Percentiles rank a stretch among this genome's conserved stretches.
These are phyloP conservation scores for Pyrus betulifolia DNA, from an alignment of 306 rosid genomes.

Conservation along the genomic window DNA sequence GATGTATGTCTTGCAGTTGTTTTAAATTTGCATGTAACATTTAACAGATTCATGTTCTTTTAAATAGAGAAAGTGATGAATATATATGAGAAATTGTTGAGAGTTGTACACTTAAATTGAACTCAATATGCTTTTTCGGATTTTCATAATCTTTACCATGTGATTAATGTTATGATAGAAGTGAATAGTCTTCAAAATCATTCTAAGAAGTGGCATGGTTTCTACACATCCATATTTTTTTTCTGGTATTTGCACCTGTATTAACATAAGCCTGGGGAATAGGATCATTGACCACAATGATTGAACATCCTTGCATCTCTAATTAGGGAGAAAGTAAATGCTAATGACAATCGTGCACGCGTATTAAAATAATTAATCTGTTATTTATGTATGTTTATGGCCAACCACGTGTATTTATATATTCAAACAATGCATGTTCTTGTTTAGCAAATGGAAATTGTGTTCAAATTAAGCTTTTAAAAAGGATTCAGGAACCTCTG, in stretches of 20 bases:
- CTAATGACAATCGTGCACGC: not conserved
- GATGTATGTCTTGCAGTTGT: not conserved
- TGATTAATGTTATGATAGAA: not conserved
- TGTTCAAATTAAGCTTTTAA: not conserved
- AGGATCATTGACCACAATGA: not conserved
- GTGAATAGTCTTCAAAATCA: not conserved
- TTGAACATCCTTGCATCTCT: not conserved
- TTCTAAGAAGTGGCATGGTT: not conserved
- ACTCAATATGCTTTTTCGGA: not conserved
- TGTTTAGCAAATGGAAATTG: not conserved
- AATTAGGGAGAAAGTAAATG: not conserved
- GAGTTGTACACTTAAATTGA: not conserved
- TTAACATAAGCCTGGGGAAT: not conserved
- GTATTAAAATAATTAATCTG: not conserved
- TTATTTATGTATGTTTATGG: not conserved
- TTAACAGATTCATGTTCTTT: not conserved
- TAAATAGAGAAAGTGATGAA: not conserved
- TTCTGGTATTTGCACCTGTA: not conserved
- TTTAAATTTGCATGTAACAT: not conserved
- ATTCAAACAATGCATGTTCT: not conserved
- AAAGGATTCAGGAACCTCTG: too few relatives aligned
- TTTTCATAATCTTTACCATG: not conserved
- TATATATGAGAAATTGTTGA: not conserved
- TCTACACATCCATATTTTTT: not conserved
- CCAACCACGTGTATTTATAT: not conserved